Conservation (phyloP, 495 filamentous ascomycete species). For the Penicillium cinerascens region DNA sequence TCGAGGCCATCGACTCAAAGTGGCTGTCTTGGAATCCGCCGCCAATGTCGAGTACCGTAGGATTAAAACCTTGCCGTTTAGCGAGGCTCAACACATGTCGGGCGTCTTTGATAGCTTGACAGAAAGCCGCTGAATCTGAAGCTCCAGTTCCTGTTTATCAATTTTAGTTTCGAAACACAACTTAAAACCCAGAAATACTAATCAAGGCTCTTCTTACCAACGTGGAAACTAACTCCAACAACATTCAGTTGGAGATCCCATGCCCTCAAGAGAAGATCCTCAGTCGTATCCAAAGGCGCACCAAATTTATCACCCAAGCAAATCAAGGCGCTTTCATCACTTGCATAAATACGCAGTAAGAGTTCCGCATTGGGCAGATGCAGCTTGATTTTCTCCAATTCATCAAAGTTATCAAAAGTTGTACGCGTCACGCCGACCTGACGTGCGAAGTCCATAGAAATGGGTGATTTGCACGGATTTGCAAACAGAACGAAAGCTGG, state of each 20-base stretch:
- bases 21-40: constrained; percentile 28
- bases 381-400: constrained; percentile 29
- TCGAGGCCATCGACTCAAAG: constrained; percentile 21
- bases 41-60: constrained; percentile 27
- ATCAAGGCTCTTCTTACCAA: constrained; percentile 27
- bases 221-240: constrained; percentile 35
- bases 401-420: constrained; percentile 36
- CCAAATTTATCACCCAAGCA: constrained; percentile 32
- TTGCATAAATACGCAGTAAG: constrained; percentile 29
- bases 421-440: constrained; percentile 19
- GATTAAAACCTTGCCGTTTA: constrained; percentile 7
- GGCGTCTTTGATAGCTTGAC: constrained; percentile 25
- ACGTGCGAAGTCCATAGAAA: constrained; percentile 20
- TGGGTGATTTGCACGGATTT: constrained; percentile 29
- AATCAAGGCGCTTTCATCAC: constrained; percentile 22
- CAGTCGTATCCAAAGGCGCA: constrained; percentile 17
- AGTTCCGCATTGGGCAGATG: constrained; percentile 24
- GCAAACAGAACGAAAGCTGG: constrained; percentile 32
- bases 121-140: constrained; percentile 18
- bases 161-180: too few relatives aligned
- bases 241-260: constrained; percentile 27
- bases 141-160: constrained; percentile 22
- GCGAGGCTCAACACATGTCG: constrained; percentile 22
- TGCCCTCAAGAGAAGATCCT: constrained; percentile 19
- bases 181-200: too few relatives aligned